Evolutionary conservation across 2,329 filamentous ascomycete species (phyloP).

Genomic region (Trichophyton simii): DNA sequence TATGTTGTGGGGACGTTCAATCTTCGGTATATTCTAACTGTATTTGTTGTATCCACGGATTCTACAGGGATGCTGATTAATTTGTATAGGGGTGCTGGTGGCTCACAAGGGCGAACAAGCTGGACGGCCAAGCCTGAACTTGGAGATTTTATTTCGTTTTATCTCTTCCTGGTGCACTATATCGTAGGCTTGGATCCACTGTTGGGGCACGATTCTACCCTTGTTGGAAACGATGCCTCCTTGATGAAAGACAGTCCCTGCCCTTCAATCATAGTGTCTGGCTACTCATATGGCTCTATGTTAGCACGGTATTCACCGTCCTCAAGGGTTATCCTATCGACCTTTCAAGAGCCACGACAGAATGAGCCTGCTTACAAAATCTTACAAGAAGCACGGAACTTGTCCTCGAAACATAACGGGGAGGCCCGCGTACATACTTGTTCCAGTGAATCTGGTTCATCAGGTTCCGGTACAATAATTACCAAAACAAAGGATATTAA

Average conservation of each 20-base stretch:
- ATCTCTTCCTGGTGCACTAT: constrained; percentile 69
- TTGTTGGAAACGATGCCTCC: neutral
- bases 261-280: constrained; percentile 49
- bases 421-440: constrained; percentile 16
- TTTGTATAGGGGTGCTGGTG: constrained; percentile 55
- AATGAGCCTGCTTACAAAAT: constrained; percentile 45
- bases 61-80: neutral
- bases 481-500: constrained; percentile 6
- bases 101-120: constrained; percentile 64
- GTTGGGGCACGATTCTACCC: too few species aligned
- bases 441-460: neutral
- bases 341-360: constrained; percentile 46
- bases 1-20: constrained; percentile 82
- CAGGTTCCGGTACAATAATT: neutral
- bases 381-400: constrained; percentile 52
- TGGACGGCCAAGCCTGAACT: constrained; percentile 77
- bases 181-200: constrained; percentile 43
- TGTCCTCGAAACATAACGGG: constrained; percentile 53
- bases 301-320: constrained; percentile 60
- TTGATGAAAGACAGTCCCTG: constrained; percentile 12
- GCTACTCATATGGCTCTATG: constrained; percentile 86
- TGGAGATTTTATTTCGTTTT: constrained; percentile 68
- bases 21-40: constrained; percentile 51
- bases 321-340: constrained; percentile 44
- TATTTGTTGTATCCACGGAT: neutral